These are phyloP conservation scores for Penicillium soppii DNA, from an alignment of 495 filamentous ascomycete genomes.

Conservation along the genomic window DNA sequence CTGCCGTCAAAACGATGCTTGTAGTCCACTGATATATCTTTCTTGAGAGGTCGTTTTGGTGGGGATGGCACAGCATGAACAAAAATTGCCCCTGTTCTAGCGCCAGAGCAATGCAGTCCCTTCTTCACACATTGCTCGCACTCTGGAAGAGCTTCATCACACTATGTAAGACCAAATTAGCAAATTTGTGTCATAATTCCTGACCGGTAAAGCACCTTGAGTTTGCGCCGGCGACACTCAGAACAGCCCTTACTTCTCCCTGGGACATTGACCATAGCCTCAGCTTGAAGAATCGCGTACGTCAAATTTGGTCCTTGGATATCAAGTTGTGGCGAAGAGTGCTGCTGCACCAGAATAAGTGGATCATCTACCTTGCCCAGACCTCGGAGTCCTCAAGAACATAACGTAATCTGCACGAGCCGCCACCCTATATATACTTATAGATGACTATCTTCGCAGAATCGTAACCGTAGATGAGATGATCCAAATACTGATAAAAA, in stretches of 20 bases:
- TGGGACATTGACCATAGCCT: conserved; percentile 15
- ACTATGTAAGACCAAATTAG: too few relatives aligned
- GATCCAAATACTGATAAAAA: too few relatives aligned
- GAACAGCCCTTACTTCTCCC: conserved; percentile 14
- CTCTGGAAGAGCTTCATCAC: conserved; percentile 8
- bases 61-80: conserved; percentile 6
- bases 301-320: conserved; percentile 16
- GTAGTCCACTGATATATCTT: not conserved
- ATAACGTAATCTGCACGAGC: too few relatives aligned
- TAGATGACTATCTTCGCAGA: too few relatives aligned
- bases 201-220: conserved; percentile 1
- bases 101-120: conserved; percentile 4
- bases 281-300: not conserved
- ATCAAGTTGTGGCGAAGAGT: too few relatives aligned
- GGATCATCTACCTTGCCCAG: too few relatives aligned
- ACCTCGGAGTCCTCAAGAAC: too few relatives aligned
- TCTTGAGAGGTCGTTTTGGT: not conserved
- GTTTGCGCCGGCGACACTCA: conserved; percentile 12
- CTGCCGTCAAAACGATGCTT: too few relatives aligned
- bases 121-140: conserved; percentile 8
- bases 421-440: too few relatives aligned
- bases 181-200: not conserved
- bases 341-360: too few relatives aligned
- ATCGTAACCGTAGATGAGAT: too few relatives aligned
- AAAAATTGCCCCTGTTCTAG: conserved; percentile 12